These are phyloP conservation scores for Xerocomellus chrysenteron DNA, from an alignment of 768 basidiomycete genomes.

Conservation along the genomic window DNA sequence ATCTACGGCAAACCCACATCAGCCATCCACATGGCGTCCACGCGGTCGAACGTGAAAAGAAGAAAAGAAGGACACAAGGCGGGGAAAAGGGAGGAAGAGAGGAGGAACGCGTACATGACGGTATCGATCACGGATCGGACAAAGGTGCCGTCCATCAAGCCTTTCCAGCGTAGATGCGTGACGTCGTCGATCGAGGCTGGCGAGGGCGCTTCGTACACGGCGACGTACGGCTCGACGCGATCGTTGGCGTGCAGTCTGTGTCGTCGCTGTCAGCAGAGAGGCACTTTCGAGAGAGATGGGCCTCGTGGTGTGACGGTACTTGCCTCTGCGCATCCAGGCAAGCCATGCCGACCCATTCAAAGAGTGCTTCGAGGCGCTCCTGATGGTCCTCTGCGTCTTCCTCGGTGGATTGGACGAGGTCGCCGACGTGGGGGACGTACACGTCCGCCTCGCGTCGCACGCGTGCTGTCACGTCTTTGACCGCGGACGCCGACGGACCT, in stretches of 20 bases:
- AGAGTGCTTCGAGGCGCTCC: conserved; percentile 43
- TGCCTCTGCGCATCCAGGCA: conserved; percentile 66
- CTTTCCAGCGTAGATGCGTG: conserved; percentile 59
- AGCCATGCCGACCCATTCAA: conserved; percentile 78
- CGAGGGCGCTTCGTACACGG: conserved; percentile 58
- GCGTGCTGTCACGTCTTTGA: conserved; percentile 18
- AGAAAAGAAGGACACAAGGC: no score
- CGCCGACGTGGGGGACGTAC: conserved; percentile 38
- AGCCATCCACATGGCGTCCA: neutral
- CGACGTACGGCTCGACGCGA: conserved; percentile 66
- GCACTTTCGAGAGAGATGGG: no score
- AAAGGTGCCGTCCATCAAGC: conserved; percentile 53
- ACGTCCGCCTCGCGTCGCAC: conserved; percentile 34
- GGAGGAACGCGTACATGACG: conserved; percentile 30
- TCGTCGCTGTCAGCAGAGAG: neutral
- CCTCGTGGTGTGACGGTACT: neutral
- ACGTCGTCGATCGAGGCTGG: conserved; percentile 45
- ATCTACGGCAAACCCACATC: conserved; percentile 2
- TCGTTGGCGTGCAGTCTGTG: conserved; percentile 59
- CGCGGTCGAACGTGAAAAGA: neutral
- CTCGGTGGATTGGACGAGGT: conserved; percentile 25
- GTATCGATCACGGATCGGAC: conserved; percentile 51
- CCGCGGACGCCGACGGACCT: neutral
- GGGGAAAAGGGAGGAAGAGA: neutral
- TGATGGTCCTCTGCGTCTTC: conserved; percentile 53